Conservation (phyloP, 2,329 filamentous ascomycete species). For the Aspergillus bombycis region DNA sequence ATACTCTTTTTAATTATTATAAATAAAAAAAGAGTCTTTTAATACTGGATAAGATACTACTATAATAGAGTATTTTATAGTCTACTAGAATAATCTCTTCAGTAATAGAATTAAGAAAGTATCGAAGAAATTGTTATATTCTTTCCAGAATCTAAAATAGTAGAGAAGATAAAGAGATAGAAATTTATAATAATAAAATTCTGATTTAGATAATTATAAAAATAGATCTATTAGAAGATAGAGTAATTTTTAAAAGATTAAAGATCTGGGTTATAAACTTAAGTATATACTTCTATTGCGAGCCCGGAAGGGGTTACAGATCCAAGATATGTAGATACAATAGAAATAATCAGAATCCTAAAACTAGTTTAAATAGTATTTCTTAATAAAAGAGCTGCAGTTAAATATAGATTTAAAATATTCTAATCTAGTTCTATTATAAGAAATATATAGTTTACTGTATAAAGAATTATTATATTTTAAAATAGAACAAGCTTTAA, state of each 20-base stretch:
- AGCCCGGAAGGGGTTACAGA: not conserved
- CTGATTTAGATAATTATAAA: not conserved
- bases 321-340: not conserved
- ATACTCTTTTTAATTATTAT: constrained; percentile 8
- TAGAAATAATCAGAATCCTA: not conserved
- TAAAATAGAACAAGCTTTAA: not conserved
- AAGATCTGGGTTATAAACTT: not conserved
- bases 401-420: not conserved
- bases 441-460: not conserved
- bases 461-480: not conserved
- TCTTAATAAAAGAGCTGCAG: not conserved
- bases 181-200: not conserved
- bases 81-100: constrained; percentile 13
- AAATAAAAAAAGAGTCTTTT: constrained; percentile 9
- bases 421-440: not conserved
- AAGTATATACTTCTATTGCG: not conserved
- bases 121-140: not conserved
- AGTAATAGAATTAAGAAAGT: constrained; percentile 2
- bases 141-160: not conserved
- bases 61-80: constrained; percentile 9
- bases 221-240: not conserved
- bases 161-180: not conserved
- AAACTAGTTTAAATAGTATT: not conserved
- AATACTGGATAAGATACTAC: constrained; percentile 9
- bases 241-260: not conserved